Evolutionary conservation across 306 rosid genomes (phyloP), one percentile per base, ranked within the genome.

Genomic region (Sindora glabra): DNA sequence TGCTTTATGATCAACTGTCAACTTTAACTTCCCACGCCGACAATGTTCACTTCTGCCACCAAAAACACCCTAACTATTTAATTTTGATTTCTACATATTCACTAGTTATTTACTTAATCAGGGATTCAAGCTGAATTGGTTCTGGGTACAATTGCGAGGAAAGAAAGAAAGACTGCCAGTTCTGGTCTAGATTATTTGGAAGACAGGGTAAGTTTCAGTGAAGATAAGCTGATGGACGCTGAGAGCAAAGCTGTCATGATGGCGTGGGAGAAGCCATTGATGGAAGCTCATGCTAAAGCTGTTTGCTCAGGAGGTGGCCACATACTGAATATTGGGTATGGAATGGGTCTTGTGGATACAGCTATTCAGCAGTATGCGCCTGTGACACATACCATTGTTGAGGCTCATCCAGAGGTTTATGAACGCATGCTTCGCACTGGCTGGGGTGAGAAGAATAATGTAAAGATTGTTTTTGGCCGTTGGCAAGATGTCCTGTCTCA

Each of bases 201-300:
- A 7, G 96, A 84, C 25, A 89, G 95, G 71, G 87, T 92, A 8
- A 77, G 74, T 50, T 92, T 92, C 55, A 83, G 96, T 26, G 96
- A 83, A 73, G 90, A 82, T 73, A 92, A 89, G 73, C 64, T 92
- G 65, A 82, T 86, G 95, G 99, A 89, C 68, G 51, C 89, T 9
- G 79, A 80, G 0, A 86, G 86, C 65, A 89, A 89, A 79, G 96
- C 96, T 25, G 88, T 92, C 47, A 86, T 92, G 99, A 92, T 89
- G 99, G 96, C 90, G 10, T 83, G 99, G 95, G 99, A 92, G 83
- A 89, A 83, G 51, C 99, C 96, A 4, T 74, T 89, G 74, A 86
- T 92, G 99, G 99, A 92, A 77, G 96, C 96, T 37, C 99, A 89
- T 72, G 94, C 96, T 5, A 89, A 89, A 64, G 99, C 99, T 32